A percentile compares a stretch with the other conserved stretches of the same genome.
phyloP scores from a whole-genome alignment of 1,139 yeast genomes.

The Torulaspora globosa region DNA sequence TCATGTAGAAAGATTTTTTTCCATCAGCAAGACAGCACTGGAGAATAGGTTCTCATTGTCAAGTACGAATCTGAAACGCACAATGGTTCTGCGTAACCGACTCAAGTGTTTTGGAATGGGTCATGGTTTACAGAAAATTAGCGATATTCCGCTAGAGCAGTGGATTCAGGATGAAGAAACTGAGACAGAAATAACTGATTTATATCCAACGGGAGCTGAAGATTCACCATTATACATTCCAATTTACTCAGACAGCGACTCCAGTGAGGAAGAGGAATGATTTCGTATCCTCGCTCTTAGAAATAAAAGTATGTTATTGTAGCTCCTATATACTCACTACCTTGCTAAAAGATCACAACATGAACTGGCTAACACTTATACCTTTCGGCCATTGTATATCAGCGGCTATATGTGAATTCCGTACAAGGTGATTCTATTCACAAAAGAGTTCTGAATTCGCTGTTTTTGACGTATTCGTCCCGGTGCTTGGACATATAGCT shows the following conservation, averaged over 20 bases:
- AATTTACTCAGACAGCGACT: constrained; percentile 1
- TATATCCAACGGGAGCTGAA: background rate
- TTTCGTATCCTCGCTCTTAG: no score
- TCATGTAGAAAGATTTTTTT: constrained; percentile 15
- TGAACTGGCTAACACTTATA: no score
- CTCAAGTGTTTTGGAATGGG: constrained; percentile 14
- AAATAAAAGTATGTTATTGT: no score
- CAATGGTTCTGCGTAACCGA: constrained; percentile 15
- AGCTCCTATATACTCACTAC: no score
- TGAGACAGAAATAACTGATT: background rate
- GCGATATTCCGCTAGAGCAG: constrained; percentile 8
- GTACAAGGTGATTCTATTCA: no score
- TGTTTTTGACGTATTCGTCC: no score
- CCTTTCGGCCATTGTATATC: no score
- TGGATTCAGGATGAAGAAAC: constrained; percentile 9
- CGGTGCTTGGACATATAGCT: no score
- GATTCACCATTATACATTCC: background rate
- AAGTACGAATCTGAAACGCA: constrained; percentile 15
- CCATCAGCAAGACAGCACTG: constrained; percentile 13
- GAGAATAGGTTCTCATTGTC: constrained; percentile 12
- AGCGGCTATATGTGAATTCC: no score
- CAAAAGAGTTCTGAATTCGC: no score
- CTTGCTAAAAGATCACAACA: no score
- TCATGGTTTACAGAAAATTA: constrained; percentile 3
- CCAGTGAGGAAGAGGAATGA: background rate